A percentile compares a stretch with the other conserved stretches of the same genome.
Conservation (phyloP, 495 filamentous ascomycete genomes). For the Xylaria longipes region DNA sequence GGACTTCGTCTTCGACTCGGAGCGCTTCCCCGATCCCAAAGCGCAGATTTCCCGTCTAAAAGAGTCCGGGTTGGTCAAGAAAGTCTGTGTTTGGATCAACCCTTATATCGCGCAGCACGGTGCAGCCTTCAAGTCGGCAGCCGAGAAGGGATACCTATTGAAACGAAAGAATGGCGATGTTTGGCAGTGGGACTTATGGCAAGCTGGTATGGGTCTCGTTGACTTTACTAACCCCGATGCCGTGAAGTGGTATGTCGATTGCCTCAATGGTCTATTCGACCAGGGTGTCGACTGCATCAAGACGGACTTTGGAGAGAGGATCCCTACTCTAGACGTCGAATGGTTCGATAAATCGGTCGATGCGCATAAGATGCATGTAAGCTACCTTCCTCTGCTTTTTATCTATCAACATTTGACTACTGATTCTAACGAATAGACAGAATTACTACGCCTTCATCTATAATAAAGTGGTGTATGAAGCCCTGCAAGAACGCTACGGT, state of each 20-base stretch:
- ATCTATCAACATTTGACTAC: neutral
- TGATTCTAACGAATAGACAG: slow-evolving; percentile 17
- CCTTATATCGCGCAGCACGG: slow-evolving; percentile 73
- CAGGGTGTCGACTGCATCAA: slow-evolving; percentile 74
- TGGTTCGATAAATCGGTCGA: slow-evolving; percentile 64
- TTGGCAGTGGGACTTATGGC: slow-evolving; percentile 79
- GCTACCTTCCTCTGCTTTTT: slow-evolving; percentile 6
- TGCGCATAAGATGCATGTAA: slow-evolving; percentile 66
- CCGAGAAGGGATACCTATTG: slow-evolving; percentile 70
- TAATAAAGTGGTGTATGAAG: slow-evolving; percentile 72
- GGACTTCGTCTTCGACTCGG: slow-evolving; percentile 72
- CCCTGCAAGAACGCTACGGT: slow-evolving; percentile 65
- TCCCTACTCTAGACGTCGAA: slow-evolving; percentile 65
- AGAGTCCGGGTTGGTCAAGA: slow-evolving; percentile 58
- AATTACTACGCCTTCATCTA: slow-evolving; percentile 77
- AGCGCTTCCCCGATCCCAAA: slow-evolving; percentile 73
- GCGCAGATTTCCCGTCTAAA: slow-evolving; percentile 69
- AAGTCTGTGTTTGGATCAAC: slow-evolving; percentile 76
- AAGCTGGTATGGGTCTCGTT: slow-evolving; percentile 75
- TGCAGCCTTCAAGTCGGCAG: slow-evolving; percentile 67
- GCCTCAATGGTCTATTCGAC: slow-evolving; percentile 66
- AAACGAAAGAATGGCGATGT: slow-evolving; percentile 72
- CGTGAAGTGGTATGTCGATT: slow-evolving; percentile 62
- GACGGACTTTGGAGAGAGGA: slow-evolving; percentile 76
- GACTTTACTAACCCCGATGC: slow-evolving; percentile 77